Base-by-base conservation (phyloP, 139 green algal species). In the Coccomyxa sp. region DNA sequence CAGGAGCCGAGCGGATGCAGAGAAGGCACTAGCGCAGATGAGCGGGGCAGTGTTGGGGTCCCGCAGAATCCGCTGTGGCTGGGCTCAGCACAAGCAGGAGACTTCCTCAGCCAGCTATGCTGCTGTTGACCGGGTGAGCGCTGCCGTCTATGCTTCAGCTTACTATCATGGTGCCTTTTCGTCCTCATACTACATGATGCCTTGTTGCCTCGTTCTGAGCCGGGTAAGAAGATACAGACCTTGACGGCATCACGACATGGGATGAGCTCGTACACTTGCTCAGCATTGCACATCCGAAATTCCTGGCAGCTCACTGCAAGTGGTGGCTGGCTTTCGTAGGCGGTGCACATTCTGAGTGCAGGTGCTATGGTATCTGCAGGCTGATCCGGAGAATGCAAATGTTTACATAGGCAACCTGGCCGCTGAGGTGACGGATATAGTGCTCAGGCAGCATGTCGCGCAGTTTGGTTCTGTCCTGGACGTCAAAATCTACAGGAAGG, bases 401-500 rank as follows among this genome's bases (percentile, higher is more conserved):
- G 86, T 95, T 0, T 95, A 95, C 38, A 84, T 94, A 10, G 90
- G 90, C 70, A 93, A 91, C 83, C 73, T 95, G 35, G 73, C 86
- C 3, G 75, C 86, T 14, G 79, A 86, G 4, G 72, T 89, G 18
- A 79, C 58, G 0, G 91, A 95, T 14, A 54, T 68, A 0, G 88
- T 91, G 35, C 68, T 95, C 39, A 75, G 70, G 33, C 81, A 75
- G 6, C 74, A 78, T 5, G 87, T 88, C 70, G 58, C 34, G n/a
- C 75, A 68, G 18, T 91, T 86, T 82, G 91, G 91, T 27, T 40
- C 74, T 7, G 70, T 95, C 6, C 77, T 83, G 12, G 88, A 94
- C 75, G 81, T 95, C 41, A 92, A 92, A 74, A 81, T 91, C 68
- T 85, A 94, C 79, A 85, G 84, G 64, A 93, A 93, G 80, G 86